Base-by-base conservation (phyloP, 2,329 filamentous ascomycete genomes). In the Hyphodiscus sp. region DNA sequence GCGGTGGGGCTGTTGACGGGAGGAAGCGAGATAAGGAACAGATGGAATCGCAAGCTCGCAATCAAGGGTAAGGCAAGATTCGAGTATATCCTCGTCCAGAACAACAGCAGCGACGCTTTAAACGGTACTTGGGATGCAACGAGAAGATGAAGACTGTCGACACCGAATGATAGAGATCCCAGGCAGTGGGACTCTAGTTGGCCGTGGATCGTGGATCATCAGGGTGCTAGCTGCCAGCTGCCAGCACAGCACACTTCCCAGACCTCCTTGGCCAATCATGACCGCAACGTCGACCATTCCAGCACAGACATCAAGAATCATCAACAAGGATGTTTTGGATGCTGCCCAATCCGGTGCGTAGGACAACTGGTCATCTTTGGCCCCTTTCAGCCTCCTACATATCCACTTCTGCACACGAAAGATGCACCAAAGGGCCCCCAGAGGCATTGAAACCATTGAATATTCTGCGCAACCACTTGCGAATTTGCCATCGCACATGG, bases 311-410 rank as follows among this genome's bases (percentile, higher is more conserved):
- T 6, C 33, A 38, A 38, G 13, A 13, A n/a, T 38, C 33, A 38
- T 38, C 33, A 2, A 4, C 33, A 38, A n/a, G 11, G 16, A 38
- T 13, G 33, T 13, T 38, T 13, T 38, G 41, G 41, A 45, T 47
- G 33, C 33, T 38, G 33, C 23, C 53, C 50, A 52, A 52, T 55
- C 50, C 42, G 30, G n/a, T 7, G 23, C 20, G 49, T 49, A 50
- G 46, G 50, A 49, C 44, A n/a, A 44, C 19, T 44, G 41, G 38
- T 50, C 47, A 41, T 47, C 38, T 30, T 50, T 50, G 45, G n/a
- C 49, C 47, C 38, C 47, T 51, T 59, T 59, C 57, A 57, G 57
- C 57, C 57, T 51, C 54, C 29, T 23, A 54, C 57, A 59, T 51
- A 48, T 56, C 52, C 41, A 45, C 30, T 49, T 19, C 43, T 52